phyloP scores from a whole-genome alignment of 768 basidiomycete species.

The Candolleomyces efflorescens region DNA sequence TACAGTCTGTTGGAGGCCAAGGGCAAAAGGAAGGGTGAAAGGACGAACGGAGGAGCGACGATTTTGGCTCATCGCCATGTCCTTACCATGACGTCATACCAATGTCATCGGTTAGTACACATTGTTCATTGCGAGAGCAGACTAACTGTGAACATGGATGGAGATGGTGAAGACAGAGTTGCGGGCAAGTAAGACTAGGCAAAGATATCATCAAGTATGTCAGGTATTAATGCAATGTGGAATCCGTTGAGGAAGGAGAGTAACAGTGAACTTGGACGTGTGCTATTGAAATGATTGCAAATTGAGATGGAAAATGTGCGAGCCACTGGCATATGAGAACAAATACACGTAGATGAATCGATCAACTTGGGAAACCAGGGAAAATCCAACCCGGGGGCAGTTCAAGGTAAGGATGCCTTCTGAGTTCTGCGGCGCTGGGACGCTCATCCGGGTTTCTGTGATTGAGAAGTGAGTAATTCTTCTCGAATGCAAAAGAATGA shows the following conservation, averaged over 20 bases:
- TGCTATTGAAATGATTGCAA: slow-evolving; percentile 2
- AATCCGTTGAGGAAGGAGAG: neutral
- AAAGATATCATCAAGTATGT: neutral
- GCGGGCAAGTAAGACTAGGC: neutral
- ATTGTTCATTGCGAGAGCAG: neutral
- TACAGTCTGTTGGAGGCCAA: neutral
- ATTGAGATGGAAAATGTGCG: neutral
- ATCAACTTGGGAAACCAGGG: slow-evolving; percentile 25
- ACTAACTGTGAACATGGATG: neutral
- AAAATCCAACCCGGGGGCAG: slow-evolving; percentile 75
- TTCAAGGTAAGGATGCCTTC: slow-evolving; percentile 72
- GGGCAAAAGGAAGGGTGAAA: neutral
- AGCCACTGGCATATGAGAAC: neutral
- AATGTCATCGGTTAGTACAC: neutral
- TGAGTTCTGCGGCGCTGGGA: slow-evolving; percentile 73
- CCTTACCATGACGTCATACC: no score
- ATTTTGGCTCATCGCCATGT: no score
- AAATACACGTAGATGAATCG: slow-evolving; percentile 4
- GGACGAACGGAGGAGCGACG: neutral
- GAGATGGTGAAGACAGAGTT: neutral
- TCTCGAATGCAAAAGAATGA: neutral
- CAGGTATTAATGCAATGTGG: slow-evolving; percentile 3
- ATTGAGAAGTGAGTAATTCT: slow-evolving; percentile 7
- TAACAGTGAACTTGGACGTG: neutral
- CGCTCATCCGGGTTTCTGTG: slow-evolving; percentile 79